These are phyloP conservation scores for Aleurites moluccanus DNA, from an alignment of 441 rosid genomes.

Conservation along the genomic window DNA sequence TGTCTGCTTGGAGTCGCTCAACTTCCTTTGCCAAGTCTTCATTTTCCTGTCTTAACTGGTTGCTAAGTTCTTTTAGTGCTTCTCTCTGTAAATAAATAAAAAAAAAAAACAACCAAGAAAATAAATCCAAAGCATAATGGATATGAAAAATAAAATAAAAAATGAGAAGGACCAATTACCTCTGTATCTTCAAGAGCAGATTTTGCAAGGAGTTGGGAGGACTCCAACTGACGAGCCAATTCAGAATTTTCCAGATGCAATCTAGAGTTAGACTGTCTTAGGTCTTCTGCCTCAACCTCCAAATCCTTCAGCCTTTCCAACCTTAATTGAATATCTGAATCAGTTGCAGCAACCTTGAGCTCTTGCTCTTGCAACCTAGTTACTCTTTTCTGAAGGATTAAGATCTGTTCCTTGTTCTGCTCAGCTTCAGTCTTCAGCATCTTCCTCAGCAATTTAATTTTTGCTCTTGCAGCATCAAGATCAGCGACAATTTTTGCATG, in stretches of 20 bases:
- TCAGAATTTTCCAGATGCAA: constrained; percentile 67
- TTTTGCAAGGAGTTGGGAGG: constrained; percentile 56
- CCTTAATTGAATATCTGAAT: constrained; percentile 35
- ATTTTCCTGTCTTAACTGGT: constrained; percentile 51
- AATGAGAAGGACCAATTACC: constrained; percentile 26
- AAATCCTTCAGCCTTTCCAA: constrained; percentile 56
- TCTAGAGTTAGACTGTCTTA: constrained; percentile 52
- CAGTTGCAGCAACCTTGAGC: constrained; percentile 31
- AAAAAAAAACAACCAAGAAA: background rate
- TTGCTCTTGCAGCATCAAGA: constrained; percentile 58
- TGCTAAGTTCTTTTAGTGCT: constrained; percentile 43
- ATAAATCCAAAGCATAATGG: constrained; percentile 8
- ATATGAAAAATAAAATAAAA: background rate
- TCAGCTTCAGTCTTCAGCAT: constrained; percentile 64
- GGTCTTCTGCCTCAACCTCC: constrained; percentile 63
- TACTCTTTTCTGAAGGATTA: constrained; percentile 62
- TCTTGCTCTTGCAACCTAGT: constrained; percentile 62
- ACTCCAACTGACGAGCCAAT: constrained; percentile 52
- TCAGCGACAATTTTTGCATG: constrained; percentile 48
- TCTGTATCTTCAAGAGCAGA: constrained; percentile 58
- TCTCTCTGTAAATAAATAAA: constrained; percentile 49
- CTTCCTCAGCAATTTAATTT: constrained; percentile 59
- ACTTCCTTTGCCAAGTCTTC: constrained; percentile 51
- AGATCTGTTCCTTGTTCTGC: constrained; percentile 66
- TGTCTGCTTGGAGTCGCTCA: constrained; percentile 65